Percentiles rank a stretch among this genome's conserved stretches.
phyloP scores from a whole-genome alignment of 768 basidiomycete species.

The Suillus alpinus region DNA sequence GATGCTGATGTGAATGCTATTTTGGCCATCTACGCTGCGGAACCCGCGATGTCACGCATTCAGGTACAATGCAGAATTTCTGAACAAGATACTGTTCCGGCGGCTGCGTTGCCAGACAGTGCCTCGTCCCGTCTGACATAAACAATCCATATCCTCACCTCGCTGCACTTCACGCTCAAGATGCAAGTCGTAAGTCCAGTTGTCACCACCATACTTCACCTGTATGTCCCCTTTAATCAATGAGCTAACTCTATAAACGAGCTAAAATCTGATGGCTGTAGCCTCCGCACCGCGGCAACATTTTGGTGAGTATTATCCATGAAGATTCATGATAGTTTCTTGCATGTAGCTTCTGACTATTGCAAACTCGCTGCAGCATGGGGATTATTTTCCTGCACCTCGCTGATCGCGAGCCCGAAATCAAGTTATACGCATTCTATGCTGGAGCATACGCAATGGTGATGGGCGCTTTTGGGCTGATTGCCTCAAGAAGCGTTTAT shows the following conservation, averaged over 20 bases:
- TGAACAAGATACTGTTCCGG: not conserved
- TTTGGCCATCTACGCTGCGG: not conserved
- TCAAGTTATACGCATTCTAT: constrained; percentile 1
- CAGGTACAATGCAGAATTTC: not conserved
- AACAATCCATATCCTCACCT: not conserved
- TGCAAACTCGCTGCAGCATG: not conserved
- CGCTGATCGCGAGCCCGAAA: not conserved
- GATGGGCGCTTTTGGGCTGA: not conserved
- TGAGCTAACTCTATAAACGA: not conserved
- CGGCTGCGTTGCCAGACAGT: not conserved
- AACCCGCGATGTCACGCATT: not conserved
- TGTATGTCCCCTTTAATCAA: not conserved
- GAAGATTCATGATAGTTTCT: not conserved
- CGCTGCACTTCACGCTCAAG: not conserved
- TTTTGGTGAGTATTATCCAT: not conserved
- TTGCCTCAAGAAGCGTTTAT: not conserved
- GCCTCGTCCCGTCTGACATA: not conserved
- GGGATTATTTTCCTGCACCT: not conserved
- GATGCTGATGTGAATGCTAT: not conserved
- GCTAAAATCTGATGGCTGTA: not conserved
- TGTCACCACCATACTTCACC: not conserved
- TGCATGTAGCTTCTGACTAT: not conserved
- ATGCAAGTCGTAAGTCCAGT: not conserved
- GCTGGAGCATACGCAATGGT: not conserved
- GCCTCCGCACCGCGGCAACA: not conserved